phyloP scores from a whole-genome alignment of 1,284 basidiomycete species.

The Apiotrichum sp. region DNA sequence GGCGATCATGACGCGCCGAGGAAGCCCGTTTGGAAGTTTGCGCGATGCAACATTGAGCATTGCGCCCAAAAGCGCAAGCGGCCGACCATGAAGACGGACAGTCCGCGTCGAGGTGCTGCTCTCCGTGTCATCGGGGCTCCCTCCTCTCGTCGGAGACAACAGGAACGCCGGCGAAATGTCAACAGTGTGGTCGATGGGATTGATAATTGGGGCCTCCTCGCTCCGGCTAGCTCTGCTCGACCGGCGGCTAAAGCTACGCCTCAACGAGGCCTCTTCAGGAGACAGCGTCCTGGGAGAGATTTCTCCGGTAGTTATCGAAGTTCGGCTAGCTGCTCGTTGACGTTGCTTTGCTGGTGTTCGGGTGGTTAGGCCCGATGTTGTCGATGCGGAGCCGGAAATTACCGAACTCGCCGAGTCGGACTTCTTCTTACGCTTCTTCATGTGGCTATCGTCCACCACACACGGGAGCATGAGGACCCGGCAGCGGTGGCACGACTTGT shows the following conservation, averaged over 20 bases:
- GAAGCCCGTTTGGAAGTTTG: slow-evolving; percentile 15
- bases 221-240: not conserved
- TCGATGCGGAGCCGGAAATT: not conserved
- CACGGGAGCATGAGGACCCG: slow-evolving; percentile 36
- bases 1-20: slow-evolving; percentile 11
- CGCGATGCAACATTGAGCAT: slow-evolving; percentile 36
- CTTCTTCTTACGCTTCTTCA: slow-evolving; percentile 26
- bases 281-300: not conserved
- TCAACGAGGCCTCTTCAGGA: not conserved
- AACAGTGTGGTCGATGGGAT: slow-evolving; percentile 26
- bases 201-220: not conserved
- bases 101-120: slow-evolving; percentile 7
- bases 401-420: not conserved
- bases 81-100: slow-evolving; percentile 35
- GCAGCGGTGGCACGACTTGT: slow-evolving; percentile 43
- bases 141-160: not conserved
- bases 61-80: slow-evolving; percentile 30
- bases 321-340: not conserved
- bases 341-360: not conserved
- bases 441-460: slow-evolving; percentile 35
- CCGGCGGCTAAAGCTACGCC: not conserved
- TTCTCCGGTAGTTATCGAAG: not conserved
- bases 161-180: slow-evolving; percentile 16
- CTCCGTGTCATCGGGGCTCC: too few relatives aligned
- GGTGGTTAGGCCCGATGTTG: not conserved